Conservation (phyloP, 2,329 filamentous ascomycete species). For the Verruconis gallopava region DNA sequence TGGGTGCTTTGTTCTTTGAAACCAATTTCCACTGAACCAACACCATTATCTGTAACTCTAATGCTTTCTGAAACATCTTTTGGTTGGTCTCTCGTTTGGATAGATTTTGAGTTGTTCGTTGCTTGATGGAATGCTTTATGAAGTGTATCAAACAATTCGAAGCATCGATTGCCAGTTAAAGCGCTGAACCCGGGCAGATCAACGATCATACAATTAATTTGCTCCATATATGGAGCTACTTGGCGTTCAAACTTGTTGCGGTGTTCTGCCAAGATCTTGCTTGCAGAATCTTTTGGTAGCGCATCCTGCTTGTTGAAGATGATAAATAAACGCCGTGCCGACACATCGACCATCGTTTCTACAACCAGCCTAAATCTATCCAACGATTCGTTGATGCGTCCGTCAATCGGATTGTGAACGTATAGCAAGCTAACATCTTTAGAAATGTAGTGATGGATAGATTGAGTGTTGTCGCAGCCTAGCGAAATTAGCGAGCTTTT, state of each 20-base stretch:
- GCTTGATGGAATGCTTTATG: neutral
- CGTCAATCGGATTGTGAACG: neutral
- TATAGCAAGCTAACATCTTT: neutral
- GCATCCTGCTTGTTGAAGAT: slow-evolving; percentile 5
- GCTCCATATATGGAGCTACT: neutral
- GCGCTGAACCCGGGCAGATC: slow-evolving; percentile 6
- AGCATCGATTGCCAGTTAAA: neutral
- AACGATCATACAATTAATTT: neutral
- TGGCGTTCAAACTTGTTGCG: slow-evolving; percentile 1
- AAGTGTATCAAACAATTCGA: neutral
- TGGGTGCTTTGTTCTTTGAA: neutral
- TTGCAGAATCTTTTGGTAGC: neutral
- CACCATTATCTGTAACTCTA: neutral
- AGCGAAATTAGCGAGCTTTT: neutral
- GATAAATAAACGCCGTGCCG: neutral
- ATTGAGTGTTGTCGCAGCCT: neutral
- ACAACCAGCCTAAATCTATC: neutral
- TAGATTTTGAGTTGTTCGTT: neutral
- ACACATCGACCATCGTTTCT: neutral
- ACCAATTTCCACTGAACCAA: neutral
- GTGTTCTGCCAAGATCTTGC: neutral
- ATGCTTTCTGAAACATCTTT: neutral
- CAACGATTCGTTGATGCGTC: neutral
- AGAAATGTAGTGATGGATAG: neutral
- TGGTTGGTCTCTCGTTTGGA: too few relatives aligned